A percentile compares a stretch with the other conserved stretches of the same genome.
These are phyloP conservation scores for Plasmodium coatneyi DNA, from an alignment of 169 alveolate species.

Conservation along the genomic window DNA sequence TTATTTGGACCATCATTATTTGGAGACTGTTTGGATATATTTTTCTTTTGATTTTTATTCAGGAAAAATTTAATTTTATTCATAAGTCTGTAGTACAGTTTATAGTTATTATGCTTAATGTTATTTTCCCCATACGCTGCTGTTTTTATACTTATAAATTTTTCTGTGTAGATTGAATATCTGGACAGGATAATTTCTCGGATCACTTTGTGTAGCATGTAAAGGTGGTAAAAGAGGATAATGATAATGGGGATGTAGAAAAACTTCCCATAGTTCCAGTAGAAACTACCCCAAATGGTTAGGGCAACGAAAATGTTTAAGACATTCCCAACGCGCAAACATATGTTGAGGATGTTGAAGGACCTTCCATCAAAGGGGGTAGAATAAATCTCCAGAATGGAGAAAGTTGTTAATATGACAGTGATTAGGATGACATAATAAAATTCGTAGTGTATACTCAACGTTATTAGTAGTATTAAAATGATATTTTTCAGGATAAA, in stretches of 20 bases:
- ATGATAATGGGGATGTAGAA: conserved; percentile 22
- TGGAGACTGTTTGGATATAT: not conserved
- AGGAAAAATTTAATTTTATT: conserved; percentile 45
- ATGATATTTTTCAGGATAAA: conserved; percentile 39
- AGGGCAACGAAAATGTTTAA: conserved; percentile 49
- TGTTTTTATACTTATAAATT: conserved; percentile 6
- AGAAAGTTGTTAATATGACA: conserved; percentile 36
- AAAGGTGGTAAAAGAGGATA: conserved; percentile 36
- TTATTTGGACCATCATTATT: conserved; percentile 3
- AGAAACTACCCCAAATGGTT: conserved; percentile 65
- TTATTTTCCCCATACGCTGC: conserved; percentile 6
- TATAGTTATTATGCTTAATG: conserved; percentile 48
- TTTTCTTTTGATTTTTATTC: conserved; percentile 36
- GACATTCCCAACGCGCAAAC: conserved; percentile 35
- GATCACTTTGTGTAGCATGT: conserved; percentile 41
- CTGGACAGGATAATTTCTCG: conserved; percentile 48
- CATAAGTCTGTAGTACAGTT: conserved; percentile 61
- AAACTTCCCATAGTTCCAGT: conserved; percentile 44
- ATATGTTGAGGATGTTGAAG: conserved; percentile 64
- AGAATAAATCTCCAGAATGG: conserved; percentile 44
- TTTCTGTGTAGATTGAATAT: conserved; percentile 10
- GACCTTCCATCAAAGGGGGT: conserved; percentile 73
- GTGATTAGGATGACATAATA: conserved; percentile 49
- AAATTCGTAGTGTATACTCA: conserved; percentile 26
- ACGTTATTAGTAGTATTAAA: conserved; percentile 11